Evolutionary conservation across 495 filamentous ascomycete genomes (phyloP), one percentile per base, ranked within the genome.

Genomic region (Aspergillus indologenus): DNA sequence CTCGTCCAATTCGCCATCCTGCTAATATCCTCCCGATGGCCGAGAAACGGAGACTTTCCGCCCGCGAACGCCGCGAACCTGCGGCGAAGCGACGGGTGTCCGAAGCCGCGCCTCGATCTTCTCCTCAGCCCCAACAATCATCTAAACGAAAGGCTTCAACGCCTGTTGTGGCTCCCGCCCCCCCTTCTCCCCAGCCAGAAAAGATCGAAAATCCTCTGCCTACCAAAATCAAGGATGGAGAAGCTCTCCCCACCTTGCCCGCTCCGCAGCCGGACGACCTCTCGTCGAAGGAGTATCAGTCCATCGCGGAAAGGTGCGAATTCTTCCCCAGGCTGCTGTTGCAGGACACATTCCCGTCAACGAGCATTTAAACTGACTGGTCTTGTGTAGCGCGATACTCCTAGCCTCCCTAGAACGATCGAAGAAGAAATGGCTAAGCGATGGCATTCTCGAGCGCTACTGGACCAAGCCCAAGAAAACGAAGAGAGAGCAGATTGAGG

Each of bases 391-490:
- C 71, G 90, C 89, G 51, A 89, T 99, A 7, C 79, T 98, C 50
- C 80, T 87, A 51, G 85, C 90, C 53, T 92, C 95, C 4, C 80
- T 99, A 18, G 79, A 87, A 50, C 84, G 90, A 53, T 98, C 95
- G 50, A 90, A 90, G 55, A 83, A 87, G 63, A 88, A 86, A 83
- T 98, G 95, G 95, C 81, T 91, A 9, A 86, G 80, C 63, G 91
- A 96, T 61, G 88, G 89, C 18, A 86, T 96, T 40, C 90, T 99
- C 59, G 91, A 94, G 60, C 89, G 89, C 63, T 98, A 95, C 72
- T 97, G 92, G 88, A 88, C 88, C 12, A 96, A 97, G 65, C 91
- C 92, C 6, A 82, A 84, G 56, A 96, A 92, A 76, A 84, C 85
- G 53, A 91, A 90, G 73, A 86, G 89, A 23, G 81, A 83, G 53